Evolutionary conservation across 768 basidiomycete species (phyloP).

Genomic region (Suillus subalutaceus): DNA sequence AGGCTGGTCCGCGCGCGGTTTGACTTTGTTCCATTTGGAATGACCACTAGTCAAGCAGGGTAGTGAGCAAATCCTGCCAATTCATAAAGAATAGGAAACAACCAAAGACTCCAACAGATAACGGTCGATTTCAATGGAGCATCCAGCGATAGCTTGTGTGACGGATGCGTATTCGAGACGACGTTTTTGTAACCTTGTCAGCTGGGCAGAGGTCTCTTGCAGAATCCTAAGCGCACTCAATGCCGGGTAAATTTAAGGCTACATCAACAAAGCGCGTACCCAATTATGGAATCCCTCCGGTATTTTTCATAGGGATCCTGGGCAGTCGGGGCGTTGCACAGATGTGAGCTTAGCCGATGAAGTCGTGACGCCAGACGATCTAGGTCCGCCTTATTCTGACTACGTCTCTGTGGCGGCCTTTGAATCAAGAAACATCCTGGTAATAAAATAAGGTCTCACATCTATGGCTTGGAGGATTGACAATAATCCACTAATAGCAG

Average conservation of each 20-base stretch:
- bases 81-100: not conserved
- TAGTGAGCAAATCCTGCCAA: not conserved
- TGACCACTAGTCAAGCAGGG: not conserved
- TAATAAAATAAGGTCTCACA: not conserved
- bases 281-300: not conserved
- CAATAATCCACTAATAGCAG: not conserved
- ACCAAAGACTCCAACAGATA: not conserved
- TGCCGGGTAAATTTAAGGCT: not conserved
- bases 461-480: not conserved
- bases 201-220: not conserved
- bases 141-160: not conserved
- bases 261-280: slow-evolving; percentile 6
- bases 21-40: not conserved
- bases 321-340: not conserved
- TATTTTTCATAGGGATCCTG: not conserved
- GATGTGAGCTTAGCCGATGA: not conserved
- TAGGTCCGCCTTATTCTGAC: not conserved
- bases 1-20: not conserved
- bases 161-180: not conserved
- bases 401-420: not conserved
- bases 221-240: not conserved
- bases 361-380: not conserved
- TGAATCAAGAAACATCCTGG: not conserved
- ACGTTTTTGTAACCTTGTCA: not conserved
- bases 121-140: not conserved